These are phyloP conservation scores for Buxus sempervirens DNA, from an alignment of 164 flowering plant genomes.

Conservation along the genomic window DNA sequence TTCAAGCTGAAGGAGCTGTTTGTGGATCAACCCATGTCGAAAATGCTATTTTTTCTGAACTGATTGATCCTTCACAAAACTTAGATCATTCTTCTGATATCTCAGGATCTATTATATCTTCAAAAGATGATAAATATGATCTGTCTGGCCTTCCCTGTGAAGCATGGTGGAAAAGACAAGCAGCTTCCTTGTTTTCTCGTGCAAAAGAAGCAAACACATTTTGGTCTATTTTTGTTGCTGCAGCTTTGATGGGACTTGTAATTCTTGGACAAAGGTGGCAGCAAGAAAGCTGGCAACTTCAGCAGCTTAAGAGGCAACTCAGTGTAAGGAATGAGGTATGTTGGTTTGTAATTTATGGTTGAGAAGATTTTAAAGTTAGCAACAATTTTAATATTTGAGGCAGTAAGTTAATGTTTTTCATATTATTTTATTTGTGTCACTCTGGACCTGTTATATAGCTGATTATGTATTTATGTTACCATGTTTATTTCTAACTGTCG, in stretches of 20 bases:
- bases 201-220: conserved; percentile 78
- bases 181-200: conserved; percentile 61
- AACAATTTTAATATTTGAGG: too few species aligned
- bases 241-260: conserved; percentile 94
- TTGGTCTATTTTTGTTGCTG: conserved; percentile 87
- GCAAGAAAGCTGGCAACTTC: conserved; percentile 72
- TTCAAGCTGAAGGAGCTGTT: conserved; percentile 26
- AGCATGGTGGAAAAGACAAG: conserved; percentile 94
- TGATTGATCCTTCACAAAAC: conserved; percentile 14
- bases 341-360: background rate
- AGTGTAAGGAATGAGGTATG: conserved; percentile 58
- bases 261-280: conserved; percentile 91
- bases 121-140: conserved; percentile 34
- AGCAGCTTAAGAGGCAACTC: conserved; percentile 66
- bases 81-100: conserved; percentile 16
- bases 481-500: too few species aligned
- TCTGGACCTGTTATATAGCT: too few species aligned
- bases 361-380: background rate
- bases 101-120: conserved; percentile 7
- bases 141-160: conserved; percentile 57
- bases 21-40: conserved; percentile 18
- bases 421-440: background rate
- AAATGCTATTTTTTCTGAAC: conserved; percentile 6
- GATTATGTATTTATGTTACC: too few species aligned
- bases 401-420: background rate